phyloP scores from a whole-genome alignment of 495 filamentous ascomycete species.

The Wilcoxina mikolae region DNA sequence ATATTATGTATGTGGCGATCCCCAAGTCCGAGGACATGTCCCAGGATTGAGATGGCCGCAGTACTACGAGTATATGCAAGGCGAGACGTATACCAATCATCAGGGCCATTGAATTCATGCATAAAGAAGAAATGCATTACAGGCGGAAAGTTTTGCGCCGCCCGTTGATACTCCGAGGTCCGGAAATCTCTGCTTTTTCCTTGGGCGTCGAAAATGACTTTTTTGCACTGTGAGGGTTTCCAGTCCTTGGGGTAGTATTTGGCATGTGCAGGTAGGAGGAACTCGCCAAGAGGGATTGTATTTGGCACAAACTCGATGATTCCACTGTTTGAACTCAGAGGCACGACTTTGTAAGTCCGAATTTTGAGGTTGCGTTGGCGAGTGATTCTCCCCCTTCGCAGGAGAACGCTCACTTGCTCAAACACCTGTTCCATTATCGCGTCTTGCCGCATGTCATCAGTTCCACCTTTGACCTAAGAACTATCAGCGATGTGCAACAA shows the following conservation, averaged over 20 bases:
- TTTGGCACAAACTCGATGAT: constrained; percentile 93
- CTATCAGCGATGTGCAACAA: constrained; percentile 4
- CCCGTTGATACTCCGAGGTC: constrained; percentile 54
- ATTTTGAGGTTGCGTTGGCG: constrained; percentile 77
- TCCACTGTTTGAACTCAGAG: constrained; percentile 67
- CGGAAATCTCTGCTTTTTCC: constrained; percentile 51
- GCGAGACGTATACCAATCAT: constrained; percentile 82
- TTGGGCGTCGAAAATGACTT: constrained; percentile 58
- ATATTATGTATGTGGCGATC: constrained; percentile 97
- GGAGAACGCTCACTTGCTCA: constrained; percentile 77
- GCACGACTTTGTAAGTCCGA: constrained; percentile 89
- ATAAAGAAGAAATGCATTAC: constrained; percentile 97
- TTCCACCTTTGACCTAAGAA: constrained; percentile 69
- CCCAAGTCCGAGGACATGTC: constrained; percentile 84
- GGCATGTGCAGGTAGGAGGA: constrained; percentile 77
- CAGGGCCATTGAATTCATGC: constrained; percentile 82
- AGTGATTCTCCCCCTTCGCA: constrained; percentile 71
- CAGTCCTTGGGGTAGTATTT: constrained; percentile 72
- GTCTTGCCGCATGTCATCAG: constrained; percentile 94
- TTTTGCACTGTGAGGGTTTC: constrained; percentile 58
- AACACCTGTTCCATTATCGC: constrained; percentile 99
- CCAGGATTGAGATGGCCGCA: constrained; percentile 87
- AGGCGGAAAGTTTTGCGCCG: constrained; percentile 68
- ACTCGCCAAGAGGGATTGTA: constrained; percentile 81
- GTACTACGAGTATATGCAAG: constrained; percentile 84